Percentiles rank a stretch among this genome's conserved stretches.
These are phyloP conservation scores for Monosporascus sp. DNA, from an alignment of 2,329 filamentous ascomycete genomes.

Conservation along the genomic window DNA sequence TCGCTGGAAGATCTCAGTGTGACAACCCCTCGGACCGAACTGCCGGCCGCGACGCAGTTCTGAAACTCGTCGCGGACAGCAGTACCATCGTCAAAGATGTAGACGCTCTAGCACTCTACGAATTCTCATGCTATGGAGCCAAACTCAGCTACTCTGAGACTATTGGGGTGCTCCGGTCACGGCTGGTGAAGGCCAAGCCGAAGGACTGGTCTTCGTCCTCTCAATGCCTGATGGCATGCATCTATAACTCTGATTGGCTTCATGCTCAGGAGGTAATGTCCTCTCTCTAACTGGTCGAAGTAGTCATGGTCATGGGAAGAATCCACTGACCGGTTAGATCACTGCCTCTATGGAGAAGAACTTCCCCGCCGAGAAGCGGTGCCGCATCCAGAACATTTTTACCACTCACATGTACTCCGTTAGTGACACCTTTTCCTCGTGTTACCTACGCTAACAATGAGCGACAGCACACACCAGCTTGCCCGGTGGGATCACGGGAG, in stretches of 20 bases:
- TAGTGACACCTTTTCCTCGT: slow-evolving; percentile 13
- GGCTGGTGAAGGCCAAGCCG: slow-evolving; percentile 49
- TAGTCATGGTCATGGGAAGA: not conserved
- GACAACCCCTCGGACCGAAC: slow-evolving; percentile 44
- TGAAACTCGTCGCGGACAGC: slow-evolving; percentile 42
- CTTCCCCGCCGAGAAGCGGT: slow-evolving; percentile 41
- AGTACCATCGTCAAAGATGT: slow-evolving; percentile 42
- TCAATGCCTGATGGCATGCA: slow-evolving; percentile 46
- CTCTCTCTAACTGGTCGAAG: not conserved
- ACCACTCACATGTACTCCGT: slow-evolving; percentile 50
- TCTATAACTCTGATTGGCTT: slow-evolving; percentile 50
- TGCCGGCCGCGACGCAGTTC: slow-evolving; percentile 38
- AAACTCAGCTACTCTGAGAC: slow-evolving; percentile 40
- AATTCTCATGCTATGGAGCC: slow-evolving; percentile 44
- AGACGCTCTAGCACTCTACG: slow-evolving; percentile 48
- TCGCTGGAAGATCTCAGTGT: slow-evolving; percentile 47
- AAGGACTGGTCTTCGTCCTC: slow-evolving; percentile 37
- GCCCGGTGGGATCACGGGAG: slow-evolving; percentile 42
- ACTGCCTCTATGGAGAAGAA: slow-evolving; percentile 48
- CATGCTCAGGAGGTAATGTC: slow-evolving; percentile 50
- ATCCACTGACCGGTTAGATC: slow-evolving; percentile 35
- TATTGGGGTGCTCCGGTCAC: slow-evolving; percentile 44
- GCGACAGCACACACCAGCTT: slow-evolving; percentile 15
- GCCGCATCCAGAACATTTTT: slow-evolving; percentile 51
- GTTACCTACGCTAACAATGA: slow-evolving; percentile 2